Evolutionary conservation across 805 yeast species (phyloP).

Genomic region (Candida yuanshanica): DNA sequence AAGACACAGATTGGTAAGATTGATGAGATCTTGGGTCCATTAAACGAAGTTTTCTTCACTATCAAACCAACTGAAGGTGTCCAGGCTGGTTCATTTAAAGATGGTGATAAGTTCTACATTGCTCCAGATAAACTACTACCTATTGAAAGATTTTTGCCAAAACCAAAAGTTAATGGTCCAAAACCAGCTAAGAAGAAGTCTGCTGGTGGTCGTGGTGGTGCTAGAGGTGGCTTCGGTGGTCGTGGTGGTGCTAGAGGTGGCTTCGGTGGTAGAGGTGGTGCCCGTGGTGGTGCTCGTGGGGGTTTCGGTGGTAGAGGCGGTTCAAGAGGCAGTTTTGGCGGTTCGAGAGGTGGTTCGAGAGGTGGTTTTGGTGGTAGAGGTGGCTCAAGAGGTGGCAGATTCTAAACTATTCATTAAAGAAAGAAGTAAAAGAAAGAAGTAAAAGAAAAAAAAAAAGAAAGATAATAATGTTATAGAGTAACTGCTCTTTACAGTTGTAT

Average conservation of each 20-base stretch:
- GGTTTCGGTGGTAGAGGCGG: constrained; percentile 32
- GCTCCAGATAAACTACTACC: constrained; percentile 95
- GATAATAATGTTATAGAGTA: not conserved
- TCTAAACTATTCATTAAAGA: constrained; percentile 9
- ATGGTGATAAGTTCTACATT: constrained; percentile 93
- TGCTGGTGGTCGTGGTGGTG: constrained; percentile 48
- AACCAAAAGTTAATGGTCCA: constrained; percentile 85
- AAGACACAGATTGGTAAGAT: constrained; percentile 95
- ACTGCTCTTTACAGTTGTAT: constrained; percentile 1
- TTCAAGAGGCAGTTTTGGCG: constrained; percentile 27
- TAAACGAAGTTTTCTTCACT: constrained; percentile 97
- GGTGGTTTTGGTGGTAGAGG: constrained; percentile 31
- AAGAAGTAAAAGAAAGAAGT: too few relatives aligned
- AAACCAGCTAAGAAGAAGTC: constrained; percentile 69
- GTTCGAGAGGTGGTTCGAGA: constrained; percentile 26
- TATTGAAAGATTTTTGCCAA: constrained; percentile 92
- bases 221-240: constrained; percentile 36
- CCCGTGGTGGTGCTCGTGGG: constrained; percentile 22
- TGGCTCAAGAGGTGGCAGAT: constrained; percentile 22
- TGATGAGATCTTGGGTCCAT: constrained; percentile 96
- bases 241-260: constrained; percentile 25
- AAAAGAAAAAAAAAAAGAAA: too few relatives aligned
- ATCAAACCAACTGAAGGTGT: constrained; percentile 96
- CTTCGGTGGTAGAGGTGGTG: constrained; percentile 26
- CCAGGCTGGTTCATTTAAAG: constrained; percentile 87